Evolutionary conservation across 2,329 filamentous ascomycete species (phyloP).

Genomic region (Leptographium wingfieldii): DNA sequence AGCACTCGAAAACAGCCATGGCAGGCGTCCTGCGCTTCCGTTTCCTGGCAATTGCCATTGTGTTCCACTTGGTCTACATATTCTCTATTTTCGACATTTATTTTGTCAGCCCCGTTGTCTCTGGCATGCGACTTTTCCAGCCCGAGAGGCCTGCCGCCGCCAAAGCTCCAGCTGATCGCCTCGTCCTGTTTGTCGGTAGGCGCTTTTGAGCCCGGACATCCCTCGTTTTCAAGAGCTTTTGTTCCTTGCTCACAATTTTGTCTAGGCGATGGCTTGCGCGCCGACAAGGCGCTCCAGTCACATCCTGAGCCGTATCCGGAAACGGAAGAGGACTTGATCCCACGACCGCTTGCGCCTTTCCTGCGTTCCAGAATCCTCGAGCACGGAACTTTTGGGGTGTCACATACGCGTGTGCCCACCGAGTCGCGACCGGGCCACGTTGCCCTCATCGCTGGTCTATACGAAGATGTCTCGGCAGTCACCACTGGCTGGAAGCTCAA

Average conservation of each 20-base stretch:
- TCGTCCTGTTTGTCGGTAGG: constrained; percentile 86
- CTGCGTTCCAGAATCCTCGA: constrained; percentile 78
- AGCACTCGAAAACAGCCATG: constrained; percentile 25
- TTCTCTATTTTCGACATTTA: constrained; percentile 98
- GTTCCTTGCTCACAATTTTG: background rate
- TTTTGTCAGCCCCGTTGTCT: constrained; percentile 94
- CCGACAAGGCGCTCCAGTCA: constrained; percentile 93
- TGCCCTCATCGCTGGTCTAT: constrained; percentile 87
- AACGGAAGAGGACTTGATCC: constrained; percentile 50
- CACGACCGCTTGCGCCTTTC: constrained; percentile 78
- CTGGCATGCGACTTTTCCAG: constrained; percentile 76
- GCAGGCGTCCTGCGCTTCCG: constrained; percentile 52
- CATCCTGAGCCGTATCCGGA: constrained; percentile 75
- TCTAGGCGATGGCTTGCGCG: constrained; percentile 76
- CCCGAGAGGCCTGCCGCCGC: constrained; percentile 46
- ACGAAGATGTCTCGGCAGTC: constrained; percentile 95
- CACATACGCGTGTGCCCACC: constrained; percentile 90
- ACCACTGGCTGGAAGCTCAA: constrained; percentile 98
- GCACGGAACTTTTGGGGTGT: constrained; percentile 91
- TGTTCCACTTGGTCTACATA: constrained; percentile 90
- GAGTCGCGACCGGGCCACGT: constrained; percentile 95
- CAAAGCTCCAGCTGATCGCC: constrained; percentile 72
- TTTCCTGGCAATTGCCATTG: constrained; percentile 77
- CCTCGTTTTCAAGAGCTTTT: background rate
- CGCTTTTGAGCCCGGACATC: constrained; percentile 1